Evolutionary conservation across 306 rosid genomes (phyloP).

Genomic region (Benincasa hispida): DNA sequence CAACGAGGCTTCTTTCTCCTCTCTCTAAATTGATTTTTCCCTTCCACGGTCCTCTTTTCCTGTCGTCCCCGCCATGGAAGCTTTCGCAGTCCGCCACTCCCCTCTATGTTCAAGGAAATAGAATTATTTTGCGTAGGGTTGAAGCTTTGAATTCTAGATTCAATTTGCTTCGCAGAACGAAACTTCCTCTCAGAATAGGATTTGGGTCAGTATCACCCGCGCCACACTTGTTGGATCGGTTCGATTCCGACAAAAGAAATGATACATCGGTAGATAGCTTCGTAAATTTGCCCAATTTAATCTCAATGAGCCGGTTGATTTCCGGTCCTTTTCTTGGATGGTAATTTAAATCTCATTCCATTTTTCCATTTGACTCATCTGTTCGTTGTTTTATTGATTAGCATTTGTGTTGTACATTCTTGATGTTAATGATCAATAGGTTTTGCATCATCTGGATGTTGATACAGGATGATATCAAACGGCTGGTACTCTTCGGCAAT

Average conservation of each 20-base stretch:
- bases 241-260: slow-evolving; percentile 8
- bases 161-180: slow-evolving; percentile 30
- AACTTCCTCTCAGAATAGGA: slow-evolving; percentile 28
- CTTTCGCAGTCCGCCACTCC: slow-evolving; percentile 90
- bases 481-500: slow-evolving; percentile 65
- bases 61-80: slow-evolving; percentile 74
- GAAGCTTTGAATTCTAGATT: slow-evolving; percentile 31
- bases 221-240: slow-evolving; percentile 18
- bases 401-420: not conserved
- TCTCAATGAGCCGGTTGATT: slow-evolving; percentile 48
- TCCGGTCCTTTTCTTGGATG: slow-evolving; percentile 94
- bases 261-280: slow-evolving; percentile 27
- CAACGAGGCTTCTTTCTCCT: slow-evolving; percentile 27
- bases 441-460: not conserved
- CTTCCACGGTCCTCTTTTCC: slow-evolving; percentile 63
- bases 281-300: slow-evolving; percentile 60
- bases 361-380: not conserved
- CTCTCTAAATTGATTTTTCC: slow-evolving; percentile 32
- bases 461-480: slow-evolving; percentile 63
- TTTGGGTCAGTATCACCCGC: slow-evolving; percentile 9
- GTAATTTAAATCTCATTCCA: slow-evolving; percentile 14
- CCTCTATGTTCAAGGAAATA: slow-evolving; percentile 40
- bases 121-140: slow-evolving; percentile 41
- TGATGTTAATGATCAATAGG: not conserved
- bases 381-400: not conserved